A percentile compares a stretch with the other conserved stretches of the same genome.
Conservation (phyloP, 2,329 filamentous ascomycete genomes). For the Neonectria neomacrospora region DNA sequence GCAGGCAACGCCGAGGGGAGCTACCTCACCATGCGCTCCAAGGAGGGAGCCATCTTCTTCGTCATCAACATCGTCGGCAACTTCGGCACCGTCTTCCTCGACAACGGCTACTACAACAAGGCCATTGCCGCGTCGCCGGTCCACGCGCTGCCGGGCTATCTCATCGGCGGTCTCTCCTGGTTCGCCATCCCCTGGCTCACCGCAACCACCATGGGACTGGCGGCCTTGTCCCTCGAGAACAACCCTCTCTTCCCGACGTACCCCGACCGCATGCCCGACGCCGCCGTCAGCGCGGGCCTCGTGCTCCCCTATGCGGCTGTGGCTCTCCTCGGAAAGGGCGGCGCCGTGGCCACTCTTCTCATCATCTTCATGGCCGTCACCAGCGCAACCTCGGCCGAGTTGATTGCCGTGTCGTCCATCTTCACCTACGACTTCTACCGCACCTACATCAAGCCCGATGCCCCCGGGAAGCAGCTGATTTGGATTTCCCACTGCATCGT, state of each 20-base stretch:
- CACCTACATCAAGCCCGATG: constrained; percentile 73
- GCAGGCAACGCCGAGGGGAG: constrained; percentile 82
- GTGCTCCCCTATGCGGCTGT: constrained; percentile 89
- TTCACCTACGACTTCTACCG: constrained; percentile 83
- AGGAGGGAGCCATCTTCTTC: constrained; percentile 86
- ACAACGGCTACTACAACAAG: constrained; percentile 94
- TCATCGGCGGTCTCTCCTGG: constrained; percentile 87
- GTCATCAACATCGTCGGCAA: constrained; percentile 89
- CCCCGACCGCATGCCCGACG: constrained; percentile 55
- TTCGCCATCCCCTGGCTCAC: constrained; percentile 93
- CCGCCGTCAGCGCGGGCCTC: constrained; percentile 83
- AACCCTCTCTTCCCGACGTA: constrained; percentile 53
- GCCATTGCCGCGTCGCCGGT: constrained; percentile 89
- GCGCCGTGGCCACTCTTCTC: constrained; percentile 39
- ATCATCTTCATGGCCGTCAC: constrained; percentile 44
- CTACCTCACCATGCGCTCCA: constrained; percentile 82
- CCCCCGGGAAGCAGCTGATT: constrained; percentile 80
- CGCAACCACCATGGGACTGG: constrained; percentile 88
- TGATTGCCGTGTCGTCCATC: constrained; percentile 86
- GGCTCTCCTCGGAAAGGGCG: constrained; percentile 70
- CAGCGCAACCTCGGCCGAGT: constrained; percentile 69
- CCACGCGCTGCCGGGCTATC: constrained; percentile 87
- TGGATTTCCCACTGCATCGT: constrained; percentile 82
- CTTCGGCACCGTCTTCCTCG: constrained; percentile 85
- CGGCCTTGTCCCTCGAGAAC: constrained; percentile 79